Conservation (phyloP, 139 green algal genomes). For the Ettlia oleoabundans region DNA sequence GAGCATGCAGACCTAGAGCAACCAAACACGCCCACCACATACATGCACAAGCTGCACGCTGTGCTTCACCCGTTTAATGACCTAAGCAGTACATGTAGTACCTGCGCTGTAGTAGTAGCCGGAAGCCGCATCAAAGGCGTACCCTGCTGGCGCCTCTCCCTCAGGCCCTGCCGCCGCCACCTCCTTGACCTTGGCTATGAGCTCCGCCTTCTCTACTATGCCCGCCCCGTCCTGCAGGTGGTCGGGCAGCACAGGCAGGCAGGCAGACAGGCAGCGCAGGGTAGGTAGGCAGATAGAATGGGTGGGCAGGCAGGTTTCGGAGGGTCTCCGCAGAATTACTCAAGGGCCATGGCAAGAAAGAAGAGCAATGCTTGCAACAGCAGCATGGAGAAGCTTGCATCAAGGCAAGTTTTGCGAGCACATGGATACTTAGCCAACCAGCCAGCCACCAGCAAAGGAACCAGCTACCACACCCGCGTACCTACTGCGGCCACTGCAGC, state of each 20-base stretch:
- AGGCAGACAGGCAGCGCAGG: not conserved
- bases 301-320: no score
- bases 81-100: not conserved
- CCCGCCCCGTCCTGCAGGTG: constrained; percentile 46
- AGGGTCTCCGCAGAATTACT: no score
- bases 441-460: no score
- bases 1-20: not conserved
- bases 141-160: constrained; percentile 56
- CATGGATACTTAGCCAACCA: not conserved
- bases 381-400: no score
- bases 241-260: no score
- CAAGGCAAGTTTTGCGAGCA: no score
- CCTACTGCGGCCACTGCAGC: no score
- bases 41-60: not conserved
- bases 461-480: no score
- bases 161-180: constrained; percentile 1
- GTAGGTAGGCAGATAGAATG: no score
- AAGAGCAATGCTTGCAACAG: not conserved
- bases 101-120: constrained; percentile 58
- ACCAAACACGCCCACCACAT: not conserved
- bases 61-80: not conserved
- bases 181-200: constrained; percentile 60
- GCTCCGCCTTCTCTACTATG: constrained; percentile 75
- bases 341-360: not conserved
- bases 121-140: constrained; percentile 59